Conservation (phyloP, 2,329 filamentous ascomycete genomes). For the Ophioceras dolichostomum region DNA sequence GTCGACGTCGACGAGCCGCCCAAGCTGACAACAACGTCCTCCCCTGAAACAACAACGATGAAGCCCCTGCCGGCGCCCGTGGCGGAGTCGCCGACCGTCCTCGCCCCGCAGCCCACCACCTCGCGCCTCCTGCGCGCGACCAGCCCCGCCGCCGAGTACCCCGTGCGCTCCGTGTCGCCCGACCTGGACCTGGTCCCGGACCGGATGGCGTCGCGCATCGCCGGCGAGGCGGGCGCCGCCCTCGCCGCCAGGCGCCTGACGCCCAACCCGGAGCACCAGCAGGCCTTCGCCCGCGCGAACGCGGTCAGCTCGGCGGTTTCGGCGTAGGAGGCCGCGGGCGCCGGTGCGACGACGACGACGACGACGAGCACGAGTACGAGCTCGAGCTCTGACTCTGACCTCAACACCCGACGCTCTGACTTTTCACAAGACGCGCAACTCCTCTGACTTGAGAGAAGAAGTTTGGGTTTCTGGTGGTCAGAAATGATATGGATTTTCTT, state of each 20-base stretch:
- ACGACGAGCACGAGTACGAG: too few relatives aligned
- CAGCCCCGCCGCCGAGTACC: conserved; percentile 43
- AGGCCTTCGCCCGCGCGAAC: not conserved
- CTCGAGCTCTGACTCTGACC: too few relatives aligned
- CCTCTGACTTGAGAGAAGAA: too few relatives aligned
- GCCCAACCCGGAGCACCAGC: conserved; percentile 33
- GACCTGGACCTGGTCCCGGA: conserved; percentile 52
- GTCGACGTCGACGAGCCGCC: conserved; percentile 24
- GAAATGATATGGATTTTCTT: too few relatives aligned
- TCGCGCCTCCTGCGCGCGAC: conserved; percentile 37
- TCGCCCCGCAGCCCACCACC: conserved; percentile 42
- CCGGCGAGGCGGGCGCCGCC: conserved; percentile 35
- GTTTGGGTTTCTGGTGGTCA: too few relatives aligned
- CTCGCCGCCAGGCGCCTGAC: conserved; percentile 29
- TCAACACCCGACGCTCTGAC: too few relatives aligned
- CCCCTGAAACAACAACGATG: too few relatives aligned
- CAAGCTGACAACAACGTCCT: conserved; percentile 19
- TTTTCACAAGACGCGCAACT: too few relatives aligned
- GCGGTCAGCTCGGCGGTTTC: not conserved
- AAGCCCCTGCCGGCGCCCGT: conserved; percentile 8
- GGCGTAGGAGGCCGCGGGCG: conserved; percentile 1
- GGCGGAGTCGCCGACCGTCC: conserved; percentile 29
- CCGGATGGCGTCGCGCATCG: conserved; percentile 46
- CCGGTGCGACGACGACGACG: too few relatives aligned
- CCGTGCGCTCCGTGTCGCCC: conserved; percentile 41